Evolutionary conservation across 2,329 filamentous ascomycete species (phyloP).

Genomic region (Pseudogymnoascus sp.): DNA sequence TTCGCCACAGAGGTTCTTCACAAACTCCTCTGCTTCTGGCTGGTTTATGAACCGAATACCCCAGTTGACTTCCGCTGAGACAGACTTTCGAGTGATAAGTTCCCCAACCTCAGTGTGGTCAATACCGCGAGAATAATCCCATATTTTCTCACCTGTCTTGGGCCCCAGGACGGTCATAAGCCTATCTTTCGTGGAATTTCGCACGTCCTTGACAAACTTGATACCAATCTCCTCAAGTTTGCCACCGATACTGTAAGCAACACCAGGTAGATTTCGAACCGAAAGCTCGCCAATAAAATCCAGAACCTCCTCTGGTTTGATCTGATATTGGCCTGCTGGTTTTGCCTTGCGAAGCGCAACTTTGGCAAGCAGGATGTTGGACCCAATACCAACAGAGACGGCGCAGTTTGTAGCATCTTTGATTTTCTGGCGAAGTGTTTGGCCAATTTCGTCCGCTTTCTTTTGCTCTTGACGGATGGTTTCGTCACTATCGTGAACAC

Average conservation of each 20-base stretch:
- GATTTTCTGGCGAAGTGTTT: slow-evolving; percentile 58
- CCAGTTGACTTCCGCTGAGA: slow-evolving; percentile 97
- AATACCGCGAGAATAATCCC: slow-evolving; percentile 83
- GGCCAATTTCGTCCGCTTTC: slow-evolving; percentile 65
- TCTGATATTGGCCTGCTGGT: slow-evolving; percentile 83
- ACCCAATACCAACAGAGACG: slow-evolving; percentile 87
- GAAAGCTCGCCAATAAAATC: slow-evolving; percentile 69
- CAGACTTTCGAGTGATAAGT: slow-evolving; percentile 79
- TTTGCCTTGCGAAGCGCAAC: slow-evolving; percentile 87
- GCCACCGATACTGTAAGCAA: slow-evolving; percentile 81
- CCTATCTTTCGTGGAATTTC: slow-evolving; percentile 67
- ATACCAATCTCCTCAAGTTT: slow-evolving; percentile 85
- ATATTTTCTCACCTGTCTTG: slow-evolving; percentile 86
- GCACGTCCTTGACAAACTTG: slow-evolving; percentile 74
- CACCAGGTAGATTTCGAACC: slow-evolving; percentile 78
- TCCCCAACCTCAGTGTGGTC: slow-evolving; percentile 81
- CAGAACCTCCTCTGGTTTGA: slow-evolving; percentile 72
- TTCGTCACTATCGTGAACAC: slow-evolving; percentile 50
- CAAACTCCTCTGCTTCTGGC: slow-evolving; percentile 87
- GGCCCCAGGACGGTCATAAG: slow-evolving; percentile 69
- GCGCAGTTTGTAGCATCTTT: slow-evolving; percentile 71
- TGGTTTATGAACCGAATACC: slow-evolving; percentile 91
- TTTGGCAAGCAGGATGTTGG: slow-evolving; percentile 85
- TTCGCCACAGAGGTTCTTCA: slow-evolving; percentile 77
- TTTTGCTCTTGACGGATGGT: slow-evolving; percentile 71